phyloP scores from a whole-genome alignment of 148 eudicot genomes.

The Vaccinium darrowii region DNA sequence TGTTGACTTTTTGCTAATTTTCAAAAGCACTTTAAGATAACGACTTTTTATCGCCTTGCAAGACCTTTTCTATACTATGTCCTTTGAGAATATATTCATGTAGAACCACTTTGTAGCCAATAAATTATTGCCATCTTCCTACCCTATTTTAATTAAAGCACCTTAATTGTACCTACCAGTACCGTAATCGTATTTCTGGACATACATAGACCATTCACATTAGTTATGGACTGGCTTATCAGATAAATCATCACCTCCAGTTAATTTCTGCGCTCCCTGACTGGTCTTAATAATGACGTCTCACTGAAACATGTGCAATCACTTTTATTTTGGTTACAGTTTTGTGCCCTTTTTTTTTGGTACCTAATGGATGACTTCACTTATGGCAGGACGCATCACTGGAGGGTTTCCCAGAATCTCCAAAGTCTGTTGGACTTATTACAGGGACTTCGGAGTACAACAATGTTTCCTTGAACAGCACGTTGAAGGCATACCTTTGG shows the following conservation, averaged over 20 bases:
- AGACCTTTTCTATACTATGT: not conserved
- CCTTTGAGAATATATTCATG: not conserved
- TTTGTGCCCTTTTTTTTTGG: not conserved
- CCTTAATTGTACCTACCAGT: not conserved
- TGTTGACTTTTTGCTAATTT: not conserved
- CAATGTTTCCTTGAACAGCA: constrained; percentile 75
- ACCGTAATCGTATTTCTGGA: not conserved
- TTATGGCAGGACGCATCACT: constrained; percentile 86
- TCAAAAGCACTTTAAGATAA: not conserved
- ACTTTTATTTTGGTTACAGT: not conserved
- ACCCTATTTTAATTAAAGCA: not conserved
- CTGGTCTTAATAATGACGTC: not conserved
- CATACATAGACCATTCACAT: not conserved
- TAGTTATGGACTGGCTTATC: not conserved
- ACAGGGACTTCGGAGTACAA: constrained; percentile 87
- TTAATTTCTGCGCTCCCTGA: not conserved
- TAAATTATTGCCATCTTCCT: not conserved
- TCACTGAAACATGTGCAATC: not conserved
- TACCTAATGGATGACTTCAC: constrained; percentile 2
- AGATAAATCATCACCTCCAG: not conserved
- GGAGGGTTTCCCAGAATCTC: constrained; percentile 94
- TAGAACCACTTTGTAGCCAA: not conserved
- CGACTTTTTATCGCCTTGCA: not conserved
- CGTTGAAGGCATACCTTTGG: constrained; percentile 89
- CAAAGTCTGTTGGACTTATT: constrained; percentile 86